These are phyloP conservation scores for Nemania sp. DNA, from an alignment of 2,329 filamentous ascomycete genomes.

Conservation along the genomic window DNA sequence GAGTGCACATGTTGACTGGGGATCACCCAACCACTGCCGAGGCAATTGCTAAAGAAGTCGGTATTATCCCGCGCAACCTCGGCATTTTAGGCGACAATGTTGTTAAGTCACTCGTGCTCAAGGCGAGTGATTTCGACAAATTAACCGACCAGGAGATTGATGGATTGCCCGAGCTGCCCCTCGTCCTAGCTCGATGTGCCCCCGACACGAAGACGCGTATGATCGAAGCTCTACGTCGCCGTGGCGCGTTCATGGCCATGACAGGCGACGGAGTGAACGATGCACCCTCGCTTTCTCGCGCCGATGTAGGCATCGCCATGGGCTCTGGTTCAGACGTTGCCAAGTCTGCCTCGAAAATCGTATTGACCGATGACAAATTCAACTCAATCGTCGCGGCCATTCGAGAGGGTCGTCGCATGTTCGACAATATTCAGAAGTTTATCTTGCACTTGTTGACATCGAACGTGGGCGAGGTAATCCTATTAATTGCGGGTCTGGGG, in stretches of 20 bases:
- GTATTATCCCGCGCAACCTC: conserved; percentile 71
- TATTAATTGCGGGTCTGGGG: conserved; percentile 77
- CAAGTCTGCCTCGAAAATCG: conserved; percentile 80
- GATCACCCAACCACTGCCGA: conserved; percentile 79
- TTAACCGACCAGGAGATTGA: conserved; percentile 78
- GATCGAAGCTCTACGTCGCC: conserved; percentile 84
- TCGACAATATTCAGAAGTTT: conserved; percentile 89
- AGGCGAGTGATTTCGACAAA: conserved; percentile 78
- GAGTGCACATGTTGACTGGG: conserved; percentile 83
- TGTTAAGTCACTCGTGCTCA: conserved; percentile 73
- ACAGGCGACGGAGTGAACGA: conserved; percentile 90
- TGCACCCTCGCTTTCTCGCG: conserved; percentile 76
- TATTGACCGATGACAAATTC: conserved; percentile 87
- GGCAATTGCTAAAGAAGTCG: conserved; percentile 78
- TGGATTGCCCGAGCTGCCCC: conserved; percentile 71
- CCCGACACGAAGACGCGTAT: conserved; percentile 88
- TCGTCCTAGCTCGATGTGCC: conserved; percentile 83
- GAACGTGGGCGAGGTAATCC: conserved; percentile 83
- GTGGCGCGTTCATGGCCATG: conserved; percentile 79
- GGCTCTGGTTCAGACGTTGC: conserved; percentile 86
- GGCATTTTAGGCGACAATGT: conserved; percentile 63
- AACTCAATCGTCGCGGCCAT: conserved; percentile 83
- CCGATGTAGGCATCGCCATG: conserved; percentile 90
- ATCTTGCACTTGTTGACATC: conserved; percentile 78
- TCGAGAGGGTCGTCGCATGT: conserved; percentile 81